Percentiles rank a stretch among this genome's conserved stretches.
phyloP scores from a whole-genome alignment of 2,329 filamentous ascomycete species.

The Trichoderma sp. region DNA sequence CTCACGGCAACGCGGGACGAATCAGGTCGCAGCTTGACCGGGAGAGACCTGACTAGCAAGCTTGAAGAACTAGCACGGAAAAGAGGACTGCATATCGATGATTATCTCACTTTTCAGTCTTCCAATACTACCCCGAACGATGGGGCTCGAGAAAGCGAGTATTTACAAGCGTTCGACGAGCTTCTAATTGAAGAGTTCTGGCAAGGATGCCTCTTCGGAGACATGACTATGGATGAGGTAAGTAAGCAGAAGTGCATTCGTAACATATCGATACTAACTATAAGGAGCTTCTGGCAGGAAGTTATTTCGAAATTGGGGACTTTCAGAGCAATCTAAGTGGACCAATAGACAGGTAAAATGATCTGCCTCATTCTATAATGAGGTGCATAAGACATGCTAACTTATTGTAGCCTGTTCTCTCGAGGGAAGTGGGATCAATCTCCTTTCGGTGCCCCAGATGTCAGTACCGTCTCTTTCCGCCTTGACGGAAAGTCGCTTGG shows the following conservation, averaged over 20 bases:
- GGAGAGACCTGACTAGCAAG: conserved; percentile 25
- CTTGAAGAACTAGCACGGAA: conserved; percentile 22
- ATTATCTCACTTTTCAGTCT: conserved; percentile 22
- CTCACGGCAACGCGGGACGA: neutral
- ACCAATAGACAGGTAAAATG: conserved; percentile 25
- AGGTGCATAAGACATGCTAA: neutral
- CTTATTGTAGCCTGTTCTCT: neutral
- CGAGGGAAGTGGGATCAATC: neutral
- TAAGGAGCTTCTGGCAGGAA: conserved; percentile 25
- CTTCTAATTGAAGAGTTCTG: conserved; percentile 31
- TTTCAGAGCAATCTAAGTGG: conserved; percentile 21
- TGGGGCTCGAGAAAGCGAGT: neutral
- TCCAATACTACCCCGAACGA: neutral
- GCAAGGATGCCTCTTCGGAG: conserved; percentile 31
- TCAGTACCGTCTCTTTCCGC: neutral
- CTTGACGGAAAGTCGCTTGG: neutral
- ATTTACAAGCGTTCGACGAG: conserved; percentile 26
- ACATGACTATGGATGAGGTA: conserved; percentile 33
- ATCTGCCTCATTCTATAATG: too few species aligned
- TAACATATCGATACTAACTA: neutral
- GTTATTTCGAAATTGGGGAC: conserved; percentile 26
- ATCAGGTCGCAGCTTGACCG: neutral
- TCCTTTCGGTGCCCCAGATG: neutral
- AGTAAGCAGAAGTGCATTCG: neutral
- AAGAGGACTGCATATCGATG: conserved; percentile 21